Evolutionary conservation across 2,329 filamentous ascomycete species (phyloP).

Genomic region (Septoria linicola): DNA sequence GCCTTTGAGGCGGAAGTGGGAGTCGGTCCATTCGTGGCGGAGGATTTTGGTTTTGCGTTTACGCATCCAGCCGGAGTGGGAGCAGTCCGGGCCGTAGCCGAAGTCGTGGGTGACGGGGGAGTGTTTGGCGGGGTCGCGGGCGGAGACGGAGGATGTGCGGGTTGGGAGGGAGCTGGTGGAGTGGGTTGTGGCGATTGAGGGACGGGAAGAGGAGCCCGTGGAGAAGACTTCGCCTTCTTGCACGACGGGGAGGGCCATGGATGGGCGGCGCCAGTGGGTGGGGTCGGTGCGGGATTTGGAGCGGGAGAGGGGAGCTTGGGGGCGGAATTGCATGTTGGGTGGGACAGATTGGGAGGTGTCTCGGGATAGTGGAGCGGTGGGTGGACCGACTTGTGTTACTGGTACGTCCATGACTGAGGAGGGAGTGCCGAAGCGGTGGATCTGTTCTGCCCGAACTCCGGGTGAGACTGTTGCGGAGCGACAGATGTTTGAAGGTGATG

Average conservation of each 20-base stretch:
- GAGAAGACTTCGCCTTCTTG: conserved; percentile 53
- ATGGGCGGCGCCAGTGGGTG: conserved; percentile 60
- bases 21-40: conserved; percentile 89
- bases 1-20: conserved; percentile 78
- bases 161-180: conserved; percentile 24
- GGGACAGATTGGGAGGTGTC: conserved; percentile 87
- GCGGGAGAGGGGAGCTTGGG: conserved; percentile 39
- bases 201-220: conserved; percentile 41
- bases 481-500: conserved; percentile 59
- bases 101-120: conserved; percentile 31
- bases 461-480: conserved; percentile 82
- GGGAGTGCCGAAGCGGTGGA: conserved; percentile 79
- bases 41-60: conserved; percentile 88
- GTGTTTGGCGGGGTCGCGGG: conserved; percentile 38
- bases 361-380: conserved; percentile 66
- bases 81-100: conserved; percentile 38
- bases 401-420: conserved; percentile 90
- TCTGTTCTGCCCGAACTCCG: conserved; percentile 39
- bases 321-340: conserved; percentile 80
- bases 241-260: conserved; percentile 68
- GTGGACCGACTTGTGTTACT: conserved; percentile 48
- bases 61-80: conserved; percentile 85
- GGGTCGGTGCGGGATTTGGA: conserved; percentile 41
- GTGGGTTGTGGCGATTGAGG: conserved; percentile 34
- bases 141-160: conserved; percentile 16